Base-by-base conservation (phyloP, 2,329 filamentous ascomycete species). In the Fusarium sp. region DNA sequence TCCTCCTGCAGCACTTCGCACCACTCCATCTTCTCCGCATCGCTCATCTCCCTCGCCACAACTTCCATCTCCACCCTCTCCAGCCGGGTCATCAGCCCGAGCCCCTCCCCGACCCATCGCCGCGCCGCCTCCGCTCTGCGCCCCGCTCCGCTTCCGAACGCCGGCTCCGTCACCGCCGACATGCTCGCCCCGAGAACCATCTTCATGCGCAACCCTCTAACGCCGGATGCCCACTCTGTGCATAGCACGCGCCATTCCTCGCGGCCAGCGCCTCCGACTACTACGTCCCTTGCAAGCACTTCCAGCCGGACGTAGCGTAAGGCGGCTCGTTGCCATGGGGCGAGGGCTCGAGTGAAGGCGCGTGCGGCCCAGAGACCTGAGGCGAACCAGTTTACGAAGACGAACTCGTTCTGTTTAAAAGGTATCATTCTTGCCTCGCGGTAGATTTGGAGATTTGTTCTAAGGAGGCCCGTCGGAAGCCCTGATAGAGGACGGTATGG, bases 331-430 rank as follows among this genome's bases (percentile, higher is more conserved):
- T 86, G 83, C 83, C 83, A 85, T 4, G 74, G 65, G 33, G 56
- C 53, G 24, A 83, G 68, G 4, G 69, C 68, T 15, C 73, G 64
- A 3, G 78, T 74, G 54, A 83, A 81, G 1, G 74, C 74, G 10
- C 77, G 68, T 0, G 82, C 82, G 1, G 81, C 77, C 68, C 78
- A 79, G 5, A 83, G 68, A 0, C 82, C 83, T 15, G 80, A 82
- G 14, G 79, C 76, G 71, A 83, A 83, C 79, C 80, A 82, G 43
- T 80, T 81, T 37, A 80, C 75, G 61, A 84, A 85, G 24, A 79
- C 78, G 58, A 85, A 84, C 51, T 84, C 82, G 72, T 82, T 83
- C 22, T 71, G 59, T 9, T 71, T 65, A 65, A 83, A 83, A 4
- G 83, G 81, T 4, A 84, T 26, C 1, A 57, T 19, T 5, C 80